phyloP scores from a whole-genome alignment of 176 grass and related monocot genomes.

The Rhynchospora breviuscula region DNA sequence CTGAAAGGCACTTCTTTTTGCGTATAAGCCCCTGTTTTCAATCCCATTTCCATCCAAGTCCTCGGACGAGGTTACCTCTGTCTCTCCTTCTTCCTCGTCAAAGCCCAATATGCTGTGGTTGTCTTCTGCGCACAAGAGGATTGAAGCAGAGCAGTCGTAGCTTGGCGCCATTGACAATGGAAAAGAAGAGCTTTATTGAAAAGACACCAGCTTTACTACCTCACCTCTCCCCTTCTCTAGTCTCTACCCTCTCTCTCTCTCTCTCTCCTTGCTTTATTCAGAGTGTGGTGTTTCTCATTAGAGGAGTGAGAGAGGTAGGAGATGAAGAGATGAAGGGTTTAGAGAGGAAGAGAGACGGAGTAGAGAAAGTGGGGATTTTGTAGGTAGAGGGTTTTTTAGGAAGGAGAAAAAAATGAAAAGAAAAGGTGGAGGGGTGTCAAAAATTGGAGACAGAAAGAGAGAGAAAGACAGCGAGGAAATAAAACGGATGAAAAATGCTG shows the following conservation, averaged over 20 bases:
- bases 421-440: slow-evolving; percentile 26
- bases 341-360: slow-evolving; percentile 13
- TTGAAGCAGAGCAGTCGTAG: slow-evolving; percentile 54
- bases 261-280: slow-evolving; percentile 15
- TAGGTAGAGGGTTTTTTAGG: slow-evolving; percentile 33
- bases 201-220: background rate
- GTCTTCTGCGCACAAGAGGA: slow-evolving; percentile 87
- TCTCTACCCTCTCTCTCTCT: slow-evolving; percentile 12
- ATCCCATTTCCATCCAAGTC: slow-evolving; percentile 9
- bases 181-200: background rate
- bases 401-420: slow-evolving; percentile 25
- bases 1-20: slow-evolving; percentile 27
- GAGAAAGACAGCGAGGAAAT: background rate
- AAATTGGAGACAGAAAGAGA: slow-evolving; percentile 28
- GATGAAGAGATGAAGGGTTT: slow-evolving; percentile 2
- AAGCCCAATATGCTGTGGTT: slow-evolving; percentile 58
- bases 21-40: background rate
- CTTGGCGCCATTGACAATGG: slow-evolving; percentile 46
- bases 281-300: slow-evolving; percentile 19
- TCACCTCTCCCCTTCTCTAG: background rate
- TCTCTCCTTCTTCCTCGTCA: slow-evolving; percentile 35
- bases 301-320: slow-evolving; percentile 6
- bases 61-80: background rate
- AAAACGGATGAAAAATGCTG: slow-evolving; percentile 21
- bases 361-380: slow-evolving; percentile 18